Conservation (phyloP, 805 yeast species). For the Metschnikowia continentalis region DNA sequence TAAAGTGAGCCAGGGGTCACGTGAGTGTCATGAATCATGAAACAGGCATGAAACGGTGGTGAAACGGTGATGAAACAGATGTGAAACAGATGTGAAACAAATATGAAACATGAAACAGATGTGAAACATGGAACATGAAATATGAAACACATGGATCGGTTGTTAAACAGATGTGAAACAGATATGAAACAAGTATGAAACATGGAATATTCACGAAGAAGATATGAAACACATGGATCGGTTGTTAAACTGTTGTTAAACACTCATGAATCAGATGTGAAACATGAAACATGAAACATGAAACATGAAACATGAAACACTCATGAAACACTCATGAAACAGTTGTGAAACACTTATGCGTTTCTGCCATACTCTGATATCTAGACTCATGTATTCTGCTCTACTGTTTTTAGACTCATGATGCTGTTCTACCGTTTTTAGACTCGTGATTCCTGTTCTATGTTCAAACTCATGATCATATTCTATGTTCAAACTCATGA, state of each 20-base stretch:
- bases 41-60: not conserved
- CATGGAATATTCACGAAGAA: not conserved
- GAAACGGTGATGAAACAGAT: not conserved
- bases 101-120: too few relatives aligned
- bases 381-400: too few relatives aligned
- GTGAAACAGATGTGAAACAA: not conserved
- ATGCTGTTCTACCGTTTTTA: too few relatives aligned
- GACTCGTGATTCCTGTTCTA: too few relatives aligned
- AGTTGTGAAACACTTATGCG: not conserved
- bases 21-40: not conserved
- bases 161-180: too few relatives aligned
- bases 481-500: too few relatives aligned
- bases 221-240: not conserved
- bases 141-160: too few relatives aligned
- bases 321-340: not conserved
- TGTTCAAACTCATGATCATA: too few relatives aligned
- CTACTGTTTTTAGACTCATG: too few relatives aligned
- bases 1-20: slow-evolving; percentile 20
- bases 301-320: not conserved
- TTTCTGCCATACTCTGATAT: too few relatives aligned
- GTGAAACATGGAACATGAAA: not conserved
- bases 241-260: not conserved
- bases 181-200: not conserved
- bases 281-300: not conserved
- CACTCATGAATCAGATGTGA: not conserved